Evolutionary conservation across 1,284 basidiomycete species (phyloP), one percentile per base, ranked within the genome.

Genomic region (Leccinum solheimii): DNA sequence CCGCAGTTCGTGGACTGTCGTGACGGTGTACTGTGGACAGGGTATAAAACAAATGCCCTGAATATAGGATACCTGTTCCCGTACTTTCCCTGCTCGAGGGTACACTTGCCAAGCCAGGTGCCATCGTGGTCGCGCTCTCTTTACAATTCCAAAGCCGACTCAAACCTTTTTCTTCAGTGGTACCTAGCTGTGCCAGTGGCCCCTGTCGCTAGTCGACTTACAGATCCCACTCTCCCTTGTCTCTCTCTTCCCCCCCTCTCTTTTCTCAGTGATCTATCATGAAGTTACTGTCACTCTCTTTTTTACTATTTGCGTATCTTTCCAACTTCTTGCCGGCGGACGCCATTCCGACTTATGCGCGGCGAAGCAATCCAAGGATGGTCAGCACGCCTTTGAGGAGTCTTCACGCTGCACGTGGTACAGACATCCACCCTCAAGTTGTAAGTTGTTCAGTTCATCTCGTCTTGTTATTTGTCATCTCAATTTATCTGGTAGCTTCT

Each of bases 371-470:
- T 52, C 27, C 67, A 2, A 66, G 64, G 34, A 69, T 66, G 53
- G 57, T 77, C 16, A 75, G 67, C n/a, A 36, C 75, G 60, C 64
- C 73, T 23, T 58, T 75, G 34, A 70, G 59, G 53, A 71, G 73
- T 34, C 56, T 69, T 49, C 56, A 70, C 1, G 16, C 45, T 27
- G 30, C 62, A 16, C 65, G 61, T 34, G 34, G 23, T 9, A 48
- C 68, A 26, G 80, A 81, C 66, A 64, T 85, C 36, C 87, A 90
- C 68, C 86, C 90, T 26, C 80, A 81, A 64, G 76, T 91, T 60
- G 90, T 91, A 66, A 56, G 87, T 80, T 53, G n/a, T 4, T 21
- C 5, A 21, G 23, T 56, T 16, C n/a, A 13, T 38, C 13, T 14
- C 9, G 10, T 55, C 5, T 26, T 23, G 1, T 53, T 9, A n/a